Conservation (phyloP, 2,329 filamentous ascomycete species). For the Xylariaceae sp. region DNA sequence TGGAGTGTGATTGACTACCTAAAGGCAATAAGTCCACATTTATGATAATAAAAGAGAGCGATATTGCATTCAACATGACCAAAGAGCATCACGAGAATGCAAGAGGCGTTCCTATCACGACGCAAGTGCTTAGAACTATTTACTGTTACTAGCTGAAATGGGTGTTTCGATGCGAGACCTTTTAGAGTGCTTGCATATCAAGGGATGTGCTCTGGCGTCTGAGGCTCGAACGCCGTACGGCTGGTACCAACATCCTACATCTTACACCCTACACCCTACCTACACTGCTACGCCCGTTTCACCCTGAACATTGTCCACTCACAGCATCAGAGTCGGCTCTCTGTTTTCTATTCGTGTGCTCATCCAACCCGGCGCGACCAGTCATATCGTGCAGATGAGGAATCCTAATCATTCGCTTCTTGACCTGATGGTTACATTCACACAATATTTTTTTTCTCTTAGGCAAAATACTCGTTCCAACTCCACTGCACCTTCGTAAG, state of each 20-base stretch:
- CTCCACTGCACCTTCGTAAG: constrained; percentile 14
- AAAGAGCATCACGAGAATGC: constrained; percentile 28
- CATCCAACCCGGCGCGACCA: constrained; percentile 11
- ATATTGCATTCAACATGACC: constrained; percentile 16
- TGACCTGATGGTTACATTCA: constrained; percentile 24
- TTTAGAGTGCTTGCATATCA: constrained; percentile 3
- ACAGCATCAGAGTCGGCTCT: constrained; percentile 2
- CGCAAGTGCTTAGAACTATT: neutral
- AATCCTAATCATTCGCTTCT: constrained; percentile 13
- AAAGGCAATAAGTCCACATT: neutral
- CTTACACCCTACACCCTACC: no score
- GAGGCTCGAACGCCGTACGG: constrained; percentile 7
- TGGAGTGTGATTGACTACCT: constrained; percentile 7
- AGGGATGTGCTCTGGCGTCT: no score
- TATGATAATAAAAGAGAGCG: constrained; percentile 7
- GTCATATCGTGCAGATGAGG: constrained; percentile 16
- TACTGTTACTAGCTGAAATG: no score
- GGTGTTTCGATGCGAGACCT: constrained; percentile 5
- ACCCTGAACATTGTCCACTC: constrained; percentile 22
- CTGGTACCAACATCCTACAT: no score
- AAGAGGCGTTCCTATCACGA: constrained; percentile 24
- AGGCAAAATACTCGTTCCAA: constrained; percentile 5
- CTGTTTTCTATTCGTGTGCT: constrained; percentile 23
- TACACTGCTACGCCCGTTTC: constrained; percentile 11
- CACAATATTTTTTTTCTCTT: constrained; percentile 5